Base-by-base conservation (phyloP, 2,329 filamentous ascomycete genomes). In the Stenocarpella maydis region DNA sequence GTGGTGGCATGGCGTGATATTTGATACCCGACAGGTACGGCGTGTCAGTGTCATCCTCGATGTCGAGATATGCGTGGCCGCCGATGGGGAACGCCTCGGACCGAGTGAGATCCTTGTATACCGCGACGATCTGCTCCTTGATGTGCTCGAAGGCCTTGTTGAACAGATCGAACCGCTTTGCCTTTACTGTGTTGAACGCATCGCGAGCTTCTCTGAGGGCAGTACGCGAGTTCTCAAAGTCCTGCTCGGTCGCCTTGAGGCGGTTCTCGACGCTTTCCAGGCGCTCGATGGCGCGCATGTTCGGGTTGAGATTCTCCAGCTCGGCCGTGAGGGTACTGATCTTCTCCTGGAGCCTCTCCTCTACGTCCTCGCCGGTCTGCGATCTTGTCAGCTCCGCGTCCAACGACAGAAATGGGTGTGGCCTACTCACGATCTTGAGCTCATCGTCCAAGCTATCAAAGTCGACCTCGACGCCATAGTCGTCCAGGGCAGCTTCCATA, bases 1-100 rank as follows among this genome's bases (percentile, higher is more conserved):
- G 89, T 1, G 96, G 96, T 24, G 96, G 96, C 95, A 98, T 99
- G 72, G 96, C 97, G 78, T 98, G 95, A 81, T 99, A 99, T 78
- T 97, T 98, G 81, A 99, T 94, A 39, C 96, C 96, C 49, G 93
- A 94, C 4, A 98, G 88, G 79, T 98, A 99, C 0, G 96, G 96
- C 76, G 97, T 95, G 73, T 97, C 94, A n/a, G 91, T 93, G 79
- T 99, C 95, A 78, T 97, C 95, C 79, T 91, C 89, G 69, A 97
- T 95, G 77, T 98, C 95, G 58, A 99, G 90, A 77, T 97, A 97
- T 1, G 89, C 89, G 79, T 90, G 88, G 10, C 96, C 96, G 75
- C 96, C 96, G n/a, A 98, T 87, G 0, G 95, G 95, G 78, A 97
- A 97, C n/a, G 92, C 91, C 41, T 92, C 87, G 49, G 92, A 96